Evolutionary conservation across 768 basidiomycete genomes (phyloP).

Genomic region (Rhodotorula toruloides): DNA sequence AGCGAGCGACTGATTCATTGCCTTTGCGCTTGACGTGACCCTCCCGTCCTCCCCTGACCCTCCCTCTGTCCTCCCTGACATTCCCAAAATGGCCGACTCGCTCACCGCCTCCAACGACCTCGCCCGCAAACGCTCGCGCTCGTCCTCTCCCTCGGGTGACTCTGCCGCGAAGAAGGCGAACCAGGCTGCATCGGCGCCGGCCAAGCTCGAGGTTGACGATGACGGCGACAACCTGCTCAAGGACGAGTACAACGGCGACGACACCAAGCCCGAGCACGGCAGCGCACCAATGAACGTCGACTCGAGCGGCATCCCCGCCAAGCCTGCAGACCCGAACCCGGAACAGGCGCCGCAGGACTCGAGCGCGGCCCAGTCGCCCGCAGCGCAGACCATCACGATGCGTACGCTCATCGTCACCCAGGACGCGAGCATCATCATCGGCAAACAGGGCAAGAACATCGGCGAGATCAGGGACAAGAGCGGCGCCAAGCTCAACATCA

Average conservation of each 20-base stretch:
- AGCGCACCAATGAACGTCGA: conserved; percentile 37
- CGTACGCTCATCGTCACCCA: conserved; percentile 97
- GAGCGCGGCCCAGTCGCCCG: conserved; percentile 38
- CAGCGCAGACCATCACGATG: conserved; percentile 79
- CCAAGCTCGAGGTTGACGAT: conserved; percentile 16
- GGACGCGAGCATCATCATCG: conserved; percentile 98
- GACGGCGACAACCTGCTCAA: neutral
- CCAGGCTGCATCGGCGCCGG: conserved; percentile 12
- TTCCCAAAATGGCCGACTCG: conserved; percentile 26
- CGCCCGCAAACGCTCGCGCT: conserved; percentile 40
- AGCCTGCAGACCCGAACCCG: conserved; percentile 20
- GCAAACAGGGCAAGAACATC: conserved; percentile 88
- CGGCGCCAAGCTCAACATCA: conserved; percentile 91
- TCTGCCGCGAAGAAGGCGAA: conserved; percentile 35
- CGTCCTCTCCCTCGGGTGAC: conserved; percentile 35
- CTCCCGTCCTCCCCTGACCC: neutral
- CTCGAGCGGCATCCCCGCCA: conserved; percentile 27
- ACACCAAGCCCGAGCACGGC: neutral
- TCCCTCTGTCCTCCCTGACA: neutral
- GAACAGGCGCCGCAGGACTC: conserved; percentile 19
- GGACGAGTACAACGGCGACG: neutral
- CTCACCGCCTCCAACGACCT: conserved; percentile 29
- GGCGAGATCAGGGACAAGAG: conserved; percentile 98
- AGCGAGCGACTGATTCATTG: no score
- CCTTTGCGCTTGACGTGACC: no score